Base-by-base conservation (phyloP, 306 rosid genomes). In the Crotalaria pallida region DNA sequence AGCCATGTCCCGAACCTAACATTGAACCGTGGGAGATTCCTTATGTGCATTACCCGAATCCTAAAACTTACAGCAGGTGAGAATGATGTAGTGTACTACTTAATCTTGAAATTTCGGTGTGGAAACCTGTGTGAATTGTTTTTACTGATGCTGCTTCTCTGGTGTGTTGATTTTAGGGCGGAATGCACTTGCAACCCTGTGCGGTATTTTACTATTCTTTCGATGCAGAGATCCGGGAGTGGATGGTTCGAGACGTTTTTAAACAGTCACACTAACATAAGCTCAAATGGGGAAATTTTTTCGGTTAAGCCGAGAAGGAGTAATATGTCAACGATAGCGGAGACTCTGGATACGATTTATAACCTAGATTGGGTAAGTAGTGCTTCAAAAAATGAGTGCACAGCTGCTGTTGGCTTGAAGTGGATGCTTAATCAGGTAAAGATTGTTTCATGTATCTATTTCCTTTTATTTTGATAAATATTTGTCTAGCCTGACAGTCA, bases 381-480 rank as follows among this genome's bases (percentile, higher is more conserved):
- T 58, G 97, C 99, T 49, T 87, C 99, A 4, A 95, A 89, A 85
- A 95, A 95, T 44, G 99, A 91, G 80, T 95, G 99, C 84, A 89
- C 97, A 0, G 77, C 99, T 79, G 99, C 99, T 2, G 97, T 91
- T 80, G 99, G 99, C 71, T 84, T 95, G 70, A 95, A 95, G 91
- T 95, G 99, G 99, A 95, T 95, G 99, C 97, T 95, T 77, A 95
- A 95, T 83, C 99, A 95, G 96, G 99, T 91, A 67, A 75, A 36
- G 15, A 12, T 48, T 78, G 68, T 71, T 74, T 71, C 53, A 49
- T 38, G 36, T 50, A 15, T 64, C 13, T 5, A 21, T 43, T 36
- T 31, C 55, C 56, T 12, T 61, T 21, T 44, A 3, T 55, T 65
- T 47, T 44, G 22, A 24, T 6, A 31, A 51, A 26, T 77, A 15